These are phyloP conservation scores for Russula emetica DNA, from an alignment of 768 basidiomycete genomes.

Conservation along the genomic window DNA sequence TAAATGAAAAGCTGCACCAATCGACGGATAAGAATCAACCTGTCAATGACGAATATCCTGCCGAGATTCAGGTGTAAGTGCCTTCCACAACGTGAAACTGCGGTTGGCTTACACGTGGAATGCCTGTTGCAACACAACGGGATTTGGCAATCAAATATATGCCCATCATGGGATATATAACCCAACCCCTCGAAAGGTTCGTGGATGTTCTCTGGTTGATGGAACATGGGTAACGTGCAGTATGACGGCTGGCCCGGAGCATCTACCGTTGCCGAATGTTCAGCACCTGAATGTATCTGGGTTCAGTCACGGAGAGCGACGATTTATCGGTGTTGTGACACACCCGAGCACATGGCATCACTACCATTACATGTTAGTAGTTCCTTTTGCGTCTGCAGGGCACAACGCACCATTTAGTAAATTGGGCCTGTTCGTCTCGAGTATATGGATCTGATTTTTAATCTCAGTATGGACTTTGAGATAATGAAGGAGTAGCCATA, in stretches of 20 bases:
- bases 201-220: slow-evolving; percentile 36
- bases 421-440: slow-evolving; percentile 49
- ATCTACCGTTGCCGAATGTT: slow-evolving; percentile 42
- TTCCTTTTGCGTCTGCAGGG: not conserved
- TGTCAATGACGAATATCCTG: slow-evolving; percentile 55
- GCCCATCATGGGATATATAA: slow-evolving; percentile 55
- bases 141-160: slow-evolving; percentile 52
- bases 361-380: slow-evolving; percentile 31
- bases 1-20: not conserved
- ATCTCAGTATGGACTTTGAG: not conserved
- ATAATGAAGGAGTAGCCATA: not conserved
- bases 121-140: slow-evolving; percentile 47
- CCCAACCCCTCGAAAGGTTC: slow-evolving; percentile 36
- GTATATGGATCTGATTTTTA: slow-evolving; percentile 50
- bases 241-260: slow-evolving; percentile 47
- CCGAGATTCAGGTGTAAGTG: not conserved
- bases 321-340: not conserved
- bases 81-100: not conserved
- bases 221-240: slow-evolving; percentile 53
- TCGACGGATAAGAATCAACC: slow-evolving; percentile 30
- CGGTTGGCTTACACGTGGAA: slow-evolving; percentile 52
- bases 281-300: slow-evolving; percentile 38
- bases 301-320: not conserved
- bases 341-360: slow-evolving; percentile 51
- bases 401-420: slow-evolving; percentile 47